Evolutionary conservation across 78 protist species (phyloP), one percentile per base, ranked within the genome.

Genomic region (Chrysochromulina tobinii): DNA sequence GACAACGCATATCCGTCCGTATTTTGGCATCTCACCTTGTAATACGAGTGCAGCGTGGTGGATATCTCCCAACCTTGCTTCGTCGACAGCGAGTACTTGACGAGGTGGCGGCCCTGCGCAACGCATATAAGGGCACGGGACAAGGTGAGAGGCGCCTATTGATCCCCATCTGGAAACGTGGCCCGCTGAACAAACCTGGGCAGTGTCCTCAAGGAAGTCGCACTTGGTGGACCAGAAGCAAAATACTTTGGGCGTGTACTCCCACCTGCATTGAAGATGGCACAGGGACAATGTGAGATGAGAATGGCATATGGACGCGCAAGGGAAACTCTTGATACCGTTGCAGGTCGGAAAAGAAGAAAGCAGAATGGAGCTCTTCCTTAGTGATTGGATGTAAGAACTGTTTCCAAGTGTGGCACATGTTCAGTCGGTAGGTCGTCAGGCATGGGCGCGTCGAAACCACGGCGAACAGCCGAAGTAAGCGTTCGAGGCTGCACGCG

Each of bases 11-110:
- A 38, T 38, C 38, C 38, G 38, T 38, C 38, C 38, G 38, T 38
- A 38, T 38, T 38, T 38, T 38, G 38, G 38, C 38, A 38, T 38
- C 38, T 38, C 38, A 38, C 23, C 84, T 75, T 75, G 84, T 51
- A 75, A 58, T 75, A 75, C n/a, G 84, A 48, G 84, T 75, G 84
- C 53, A 75, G 84, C 58, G 57, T 51, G 23, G 25, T 17, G 27
- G 84, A 75, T 57, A 75, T 51, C 59, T 75, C 84, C 84, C 84
- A 75, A n/a, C 84, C 84, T 27, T 75, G 84, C 84, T 51, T 75
- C 38, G 84, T 51, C 59, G 57, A 14, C 38, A 75, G 84, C 23
- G 84, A 4, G 57, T 75, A 75, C 84, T 75, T 75, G 84, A 75
- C 84, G n/a, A 75, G 0, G 21, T 51, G 84, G 14, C 84, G 58